Conservation (phyloP, 208 protist genomes). For the Leishmania braziliensis region DNA sequence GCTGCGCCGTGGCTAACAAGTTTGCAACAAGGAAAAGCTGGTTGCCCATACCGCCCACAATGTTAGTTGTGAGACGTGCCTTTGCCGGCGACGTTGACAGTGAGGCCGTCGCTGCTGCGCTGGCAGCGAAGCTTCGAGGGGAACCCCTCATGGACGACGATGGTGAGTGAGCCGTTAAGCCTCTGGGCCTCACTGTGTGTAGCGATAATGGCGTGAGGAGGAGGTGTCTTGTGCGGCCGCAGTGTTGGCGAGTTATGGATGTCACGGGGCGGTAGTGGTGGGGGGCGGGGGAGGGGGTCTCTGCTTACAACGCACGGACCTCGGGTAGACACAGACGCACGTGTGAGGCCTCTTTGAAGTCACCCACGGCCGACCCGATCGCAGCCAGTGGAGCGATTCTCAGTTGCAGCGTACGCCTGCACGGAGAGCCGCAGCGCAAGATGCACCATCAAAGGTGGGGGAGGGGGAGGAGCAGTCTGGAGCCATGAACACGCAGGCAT, state of each 20-base stretch:
- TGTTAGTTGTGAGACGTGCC: conserved; percentile 65
- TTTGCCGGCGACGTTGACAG: neutral
- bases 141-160: neutral
- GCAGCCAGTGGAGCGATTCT: neutral
- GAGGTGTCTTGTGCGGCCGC: neutral
- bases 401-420: neutral
- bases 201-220: neutral
- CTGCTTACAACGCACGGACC: neutral
- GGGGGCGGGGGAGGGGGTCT: neutral
- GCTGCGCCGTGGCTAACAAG: conserved; percentile 63
- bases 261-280: neutral
- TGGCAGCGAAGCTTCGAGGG: neutral
- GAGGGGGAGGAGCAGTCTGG: neutral
- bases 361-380: neutral
- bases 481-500: neutral
- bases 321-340: neutral
- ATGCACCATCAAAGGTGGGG: neutral
- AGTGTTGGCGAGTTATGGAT: neutral
- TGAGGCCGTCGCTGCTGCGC: neutral
- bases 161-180: neutral
- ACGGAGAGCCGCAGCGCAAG: neutral
- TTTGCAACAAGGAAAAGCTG: conserved; percentile 88
- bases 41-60: conserved; percentile 86
- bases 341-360: neutral
- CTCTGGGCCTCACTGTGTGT: neutral